Percentiles rank a stretch among this genome's conserved stretches.
These are phyloP conservation scores for Xylaria arbuscula DNA, from an alignment of 2,329 filamentous ascomycete species.

Conservation along the genomic window DNA sequence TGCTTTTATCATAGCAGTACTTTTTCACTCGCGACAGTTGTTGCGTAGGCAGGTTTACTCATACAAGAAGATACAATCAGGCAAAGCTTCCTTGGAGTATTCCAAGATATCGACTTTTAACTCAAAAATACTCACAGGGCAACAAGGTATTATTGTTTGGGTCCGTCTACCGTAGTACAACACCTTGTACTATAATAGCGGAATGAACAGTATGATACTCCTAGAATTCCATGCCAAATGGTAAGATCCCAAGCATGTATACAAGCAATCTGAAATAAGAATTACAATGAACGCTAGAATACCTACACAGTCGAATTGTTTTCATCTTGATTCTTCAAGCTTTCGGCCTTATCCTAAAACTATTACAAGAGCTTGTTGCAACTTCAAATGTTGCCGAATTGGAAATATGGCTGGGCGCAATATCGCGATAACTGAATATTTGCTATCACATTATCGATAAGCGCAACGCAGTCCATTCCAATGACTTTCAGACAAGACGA, in stretches of 20 bases:
- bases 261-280: too few relatives aligned
- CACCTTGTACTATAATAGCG: too few relatives aligned
- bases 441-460: constrained; percentile 32
- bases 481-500: neutral
- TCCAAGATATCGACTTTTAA: neutral
- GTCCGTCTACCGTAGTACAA: too few relatives aligned
- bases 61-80: neutral
- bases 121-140: neutral
- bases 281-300: too few relatives aligned
- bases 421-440: constrained; percentile 27
- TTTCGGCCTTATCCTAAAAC: too few relatives aligned
- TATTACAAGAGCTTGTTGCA: too few relatives aligned
- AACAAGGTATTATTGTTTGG: neutral
- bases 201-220: too few relatives aligned
- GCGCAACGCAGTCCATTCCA: constrained; percentile 5
- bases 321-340: too few relatives aligned
- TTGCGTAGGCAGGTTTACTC: neutral
- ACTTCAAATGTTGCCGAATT: too few relatives aligned
- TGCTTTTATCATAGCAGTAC: neutral
- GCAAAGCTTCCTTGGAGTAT: neutral
- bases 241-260: too few relatives aligned
- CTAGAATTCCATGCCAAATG: too few relatives aligned
- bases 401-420: neutral
- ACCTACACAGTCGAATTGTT: too few relatives aligned
- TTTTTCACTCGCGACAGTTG: neutral